These are phyloP conservation scores for Podaxis carcinomalis DNA, from an alignment of 768 basidiomycete species.

Conservation along the genomic window DNA sequence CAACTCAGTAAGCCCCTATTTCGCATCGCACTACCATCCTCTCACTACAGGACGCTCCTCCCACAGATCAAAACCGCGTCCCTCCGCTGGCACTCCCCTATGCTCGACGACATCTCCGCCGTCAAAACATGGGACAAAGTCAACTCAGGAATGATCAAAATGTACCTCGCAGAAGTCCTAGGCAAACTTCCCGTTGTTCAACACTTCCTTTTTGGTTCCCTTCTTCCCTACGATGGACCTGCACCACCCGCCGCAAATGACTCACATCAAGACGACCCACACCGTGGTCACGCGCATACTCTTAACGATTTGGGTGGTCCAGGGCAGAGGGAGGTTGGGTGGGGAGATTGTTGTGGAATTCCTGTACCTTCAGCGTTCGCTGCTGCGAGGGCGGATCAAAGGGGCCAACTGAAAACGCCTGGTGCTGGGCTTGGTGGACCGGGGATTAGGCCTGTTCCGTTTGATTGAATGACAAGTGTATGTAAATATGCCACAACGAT, in stretches of 20 bases:
- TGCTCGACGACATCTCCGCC: conserved; percentile 97
- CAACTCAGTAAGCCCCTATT: conserved; percentile 64
- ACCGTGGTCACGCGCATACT: conserved; percentile 49
- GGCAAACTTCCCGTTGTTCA: conserved; percentile 94
- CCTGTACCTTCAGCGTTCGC: conserved; percentile 80
- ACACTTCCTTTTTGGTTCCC: conserved; percentile 90
- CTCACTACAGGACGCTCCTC: not conserved
- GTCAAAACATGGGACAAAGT: conserved; percentile 97
- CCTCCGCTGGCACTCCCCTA: conserved; percentile 96
- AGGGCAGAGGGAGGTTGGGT: conserved; percentile 55
- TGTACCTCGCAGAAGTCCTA: conserved; percentile 94
- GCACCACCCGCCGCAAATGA: conserved; percentile 25
- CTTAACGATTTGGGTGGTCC: conserved; percentile 33
- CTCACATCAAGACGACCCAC: conserved; percentile 18
- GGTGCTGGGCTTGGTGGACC: conserved; percentile 47
- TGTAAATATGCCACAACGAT: not conserved
- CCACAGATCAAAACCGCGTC: conserved; percentile 90
- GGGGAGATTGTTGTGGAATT: conserved; percentile 93
- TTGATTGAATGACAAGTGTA: conserved; percentile 51
- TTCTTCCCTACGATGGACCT: conserved; percentile 68
- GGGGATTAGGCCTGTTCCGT: conserved; percentile 74
- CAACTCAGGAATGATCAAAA: conserved; percentile 94
- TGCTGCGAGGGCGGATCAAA: conserved; percentile 55
- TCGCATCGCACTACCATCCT: not conserved
- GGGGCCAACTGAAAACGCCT: conserved; percentile 33